Evolutionary conservation across 1,139 yeast species (phyloP).

Genomic region (Ogataea hybrid): DNA sequence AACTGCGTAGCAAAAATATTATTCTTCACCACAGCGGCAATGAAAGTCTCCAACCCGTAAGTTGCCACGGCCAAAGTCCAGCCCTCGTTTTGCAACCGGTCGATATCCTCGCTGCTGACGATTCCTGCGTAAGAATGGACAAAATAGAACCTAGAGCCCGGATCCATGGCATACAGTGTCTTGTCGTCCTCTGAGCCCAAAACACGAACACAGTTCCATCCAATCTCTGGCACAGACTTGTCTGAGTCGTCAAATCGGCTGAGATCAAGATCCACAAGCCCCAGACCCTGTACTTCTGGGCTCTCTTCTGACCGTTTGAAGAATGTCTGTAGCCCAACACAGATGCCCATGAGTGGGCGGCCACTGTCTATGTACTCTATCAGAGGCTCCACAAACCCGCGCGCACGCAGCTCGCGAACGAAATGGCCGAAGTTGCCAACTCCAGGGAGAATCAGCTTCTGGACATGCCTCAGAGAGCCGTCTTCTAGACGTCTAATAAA

Average conservation of each 20-base stretch:
- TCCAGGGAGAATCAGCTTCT: constrained; percentile 77
- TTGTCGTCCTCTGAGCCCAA: constrained; percentile 25
- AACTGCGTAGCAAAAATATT: constrained; percentile 94
- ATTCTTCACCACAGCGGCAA: constrained; percentile 77
- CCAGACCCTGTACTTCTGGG: constrained; percentile 56
- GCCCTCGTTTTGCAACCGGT: constrained; percentile 43
- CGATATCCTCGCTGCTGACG: constrained; percentile 38
- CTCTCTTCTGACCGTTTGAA: constrained; percentile 76
- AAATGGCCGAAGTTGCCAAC: constrained; percentile 97
- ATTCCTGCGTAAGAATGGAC: constrained; percentile 92
- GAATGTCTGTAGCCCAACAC: constrained; percentile 91
- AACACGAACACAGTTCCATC: constrained; percentile 72
- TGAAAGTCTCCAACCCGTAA: constrained; percentile 77
- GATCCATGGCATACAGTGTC: constrained; percentile 61
- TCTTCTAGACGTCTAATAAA: constrained; percentile 46
- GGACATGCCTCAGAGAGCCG: constrained; percentile 45
- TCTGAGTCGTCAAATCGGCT: constrained; percentile 56
- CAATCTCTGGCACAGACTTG: constrained; percentile 93
- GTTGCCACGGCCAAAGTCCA: constrained; percentile 76
- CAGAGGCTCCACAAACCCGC: constrained; percentile 67
- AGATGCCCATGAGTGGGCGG: constrained; percentile 88
- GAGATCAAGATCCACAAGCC: constrained; percentile 49
- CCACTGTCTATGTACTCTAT: constrained; percentile 66
- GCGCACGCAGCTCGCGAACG: constrained; percentile 60
- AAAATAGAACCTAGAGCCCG: constrained; percentile 75